Conservation (phyloP, 1,284 basidiomycete genomes). For the Ustilago lituana region DNA sequence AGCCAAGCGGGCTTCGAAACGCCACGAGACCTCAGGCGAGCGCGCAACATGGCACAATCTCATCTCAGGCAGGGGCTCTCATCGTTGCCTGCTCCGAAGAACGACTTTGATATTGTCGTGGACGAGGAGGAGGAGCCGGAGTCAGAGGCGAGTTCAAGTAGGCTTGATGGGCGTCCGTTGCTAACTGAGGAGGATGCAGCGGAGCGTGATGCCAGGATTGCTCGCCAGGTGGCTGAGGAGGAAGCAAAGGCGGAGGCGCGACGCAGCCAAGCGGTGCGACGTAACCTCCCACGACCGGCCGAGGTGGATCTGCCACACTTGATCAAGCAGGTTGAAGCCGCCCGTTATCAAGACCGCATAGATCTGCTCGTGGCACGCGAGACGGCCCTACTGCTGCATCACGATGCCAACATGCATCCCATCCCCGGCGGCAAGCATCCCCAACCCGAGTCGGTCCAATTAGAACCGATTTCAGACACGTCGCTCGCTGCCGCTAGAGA, state of each 20-base stretch:
- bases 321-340: conserved; percentile 68
- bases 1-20: conserved; percentile 37
- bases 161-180: conserved; percentile 13
- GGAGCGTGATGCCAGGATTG: conserved; percentile 84
- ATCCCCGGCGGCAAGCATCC: conserved; percentile 82
- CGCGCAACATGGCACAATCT: conserved; percentile 39
- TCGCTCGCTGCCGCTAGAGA: conserved; percentile 78
- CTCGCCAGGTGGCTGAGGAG: conserved; percentile 75
- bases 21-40: conserved; percentile 47
- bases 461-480: conserved; percentile 81
- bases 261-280: conserved; percentile 83
- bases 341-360: conserved; percentile 69
- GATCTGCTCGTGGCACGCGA: conserved; percentile 81
- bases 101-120: conserved; percentile 94
- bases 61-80: conserved; percentile 83
- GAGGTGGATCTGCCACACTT: conserved; percentile 79
- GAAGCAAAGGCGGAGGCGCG: conserved; percentile 79
- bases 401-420: conserved; percentile 88
- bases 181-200: conserved; percentile 76
- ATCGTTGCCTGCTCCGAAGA: conserved; percentile 89
- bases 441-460: conserved; percentile 79
- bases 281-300: conserved; percentile 83
- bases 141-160: conserved; percentile 5
- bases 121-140: conserved; percentile 69
- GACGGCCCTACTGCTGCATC: conserved; percentile 80